Evolutionary conservation across 2,329 filamentous ascomycete species (phyloP).

Genomic region (Elsinoe fawcettii): DNA sequence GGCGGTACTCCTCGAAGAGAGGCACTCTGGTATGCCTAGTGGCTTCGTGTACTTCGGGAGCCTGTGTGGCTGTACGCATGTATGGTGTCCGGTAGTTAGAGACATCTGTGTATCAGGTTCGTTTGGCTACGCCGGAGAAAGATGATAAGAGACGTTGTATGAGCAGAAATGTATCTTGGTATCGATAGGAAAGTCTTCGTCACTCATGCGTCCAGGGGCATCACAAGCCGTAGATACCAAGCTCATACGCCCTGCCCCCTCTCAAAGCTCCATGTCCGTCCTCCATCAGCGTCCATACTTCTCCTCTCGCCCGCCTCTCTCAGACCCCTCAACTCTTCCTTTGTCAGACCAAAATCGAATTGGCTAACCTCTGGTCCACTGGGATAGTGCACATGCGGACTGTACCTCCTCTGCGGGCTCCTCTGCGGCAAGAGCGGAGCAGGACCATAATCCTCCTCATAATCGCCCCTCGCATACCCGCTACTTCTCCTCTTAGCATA

Average conservation of each 20-base stretch:
- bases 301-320: conserved; percentile 8
- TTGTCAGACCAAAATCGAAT: conserved; percentile 18
- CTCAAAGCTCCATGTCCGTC: conserved; percentile 11
- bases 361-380: conserved; percentile 14
- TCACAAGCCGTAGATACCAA: neutral
- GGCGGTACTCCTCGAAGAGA: too few relatives aligned
- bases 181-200: neutral
- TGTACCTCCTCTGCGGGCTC: conserved; percentile 14
- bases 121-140: too few relatives aligned
- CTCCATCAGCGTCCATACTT: neutral
- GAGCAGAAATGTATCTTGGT: neutral
- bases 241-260: neutral
- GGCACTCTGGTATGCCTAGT: too few relatives aligned
- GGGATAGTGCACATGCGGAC: conserved; percentile 16
- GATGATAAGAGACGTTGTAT: too few relatives aligned
- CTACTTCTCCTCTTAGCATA: neutral
- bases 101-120: neutral
- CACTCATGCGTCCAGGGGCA: neutral
- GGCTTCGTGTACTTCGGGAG: too few relatives aligned
- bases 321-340: conserved; percentile 6
- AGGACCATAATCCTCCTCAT: conserved; percentile 7
- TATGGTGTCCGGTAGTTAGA: too few relatives aligned
- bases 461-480: conserved; percentile 9
- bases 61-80: too few relatives aligned
- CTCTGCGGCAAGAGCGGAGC: conserved; percentile 17